These are phyloP conservation scores for Urtica urens DNA, from an alignment of 306 rosid species.

Conservation along the genomic window DNA sequence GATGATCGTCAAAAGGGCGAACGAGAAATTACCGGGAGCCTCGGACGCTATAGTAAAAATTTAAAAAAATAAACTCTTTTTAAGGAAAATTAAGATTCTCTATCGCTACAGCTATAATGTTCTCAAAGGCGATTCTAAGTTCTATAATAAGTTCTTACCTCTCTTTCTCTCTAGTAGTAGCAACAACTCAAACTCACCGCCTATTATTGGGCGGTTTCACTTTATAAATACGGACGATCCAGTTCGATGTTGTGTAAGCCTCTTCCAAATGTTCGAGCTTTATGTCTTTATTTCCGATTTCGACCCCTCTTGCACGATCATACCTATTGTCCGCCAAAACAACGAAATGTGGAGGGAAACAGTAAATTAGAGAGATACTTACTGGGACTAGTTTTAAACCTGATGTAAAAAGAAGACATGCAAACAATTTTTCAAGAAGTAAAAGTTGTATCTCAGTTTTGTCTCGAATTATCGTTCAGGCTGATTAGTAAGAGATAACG, in stretches of 20 bases:
- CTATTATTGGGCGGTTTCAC: slow-evolving; percentile 97
- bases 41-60: slow-evolving; percentile 9
- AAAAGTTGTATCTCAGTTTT: no score
- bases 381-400: no score
- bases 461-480: no score
- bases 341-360: background rate
- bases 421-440: no score
- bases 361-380: no score
- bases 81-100: background rate
- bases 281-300: slow-evolving; percentile 94
- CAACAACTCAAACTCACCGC: slow-evolving; percentile 38
- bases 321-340: slow-evolving; percentile 43
- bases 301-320: slow-evolving; percentile 98
- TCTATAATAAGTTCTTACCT: slow-evolving; percentile 14
- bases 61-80: slow-evolving; percentile 10
- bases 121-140: slow-evolving; percentile 5
- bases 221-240: slow-evolving; percentile 99
- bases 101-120: slow-evolving; percentile 10
- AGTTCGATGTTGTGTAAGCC: slow-evolving; percentile 91
- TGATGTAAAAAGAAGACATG: no score
- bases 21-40: background rate
- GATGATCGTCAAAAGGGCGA: background rate
- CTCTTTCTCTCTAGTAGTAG: slow-evolving; percentile 2
- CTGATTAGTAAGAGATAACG: no score
- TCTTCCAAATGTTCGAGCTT: slow-evolving; percentile 94